A percentile compares a stretch with the other conserved stretches of the same genome.
These are phyloP conservation scores for Diaporthe vexans DNA, from an alignment of 2,329 filamentous ascomycete genomes.

Conservation along the genomic window DNA sequence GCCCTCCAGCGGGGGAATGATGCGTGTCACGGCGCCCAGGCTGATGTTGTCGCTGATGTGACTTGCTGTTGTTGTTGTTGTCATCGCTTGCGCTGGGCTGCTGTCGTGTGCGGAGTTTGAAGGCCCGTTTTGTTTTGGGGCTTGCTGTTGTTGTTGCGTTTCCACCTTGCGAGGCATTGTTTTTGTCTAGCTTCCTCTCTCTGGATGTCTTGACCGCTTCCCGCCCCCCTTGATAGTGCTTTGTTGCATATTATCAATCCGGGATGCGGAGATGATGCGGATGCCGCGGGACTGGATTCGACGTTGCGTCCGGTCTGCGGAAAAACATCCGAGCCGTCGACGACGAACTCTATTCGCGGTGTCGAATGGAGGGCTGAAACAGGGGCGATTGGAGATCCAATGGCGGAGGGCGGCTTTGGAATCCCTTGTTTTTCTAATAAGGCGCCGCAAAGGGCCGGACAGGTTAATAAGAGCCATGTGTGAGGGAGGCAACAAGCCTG, in stretches of 20 bases:
- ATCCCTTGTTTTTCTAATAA: too few species aligned
- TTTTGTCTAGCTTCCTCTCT: not conserved
- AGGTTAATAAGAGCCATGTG: too few species aligned
- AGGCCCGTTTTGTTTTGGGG: not conserved
- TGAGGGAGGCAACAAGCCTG: too few species aligned
- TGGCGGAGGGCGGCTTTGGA: too few species aligned
- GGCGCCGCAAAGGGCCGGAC: too few species aligned
- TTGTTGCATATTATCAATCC: too few species aligned
- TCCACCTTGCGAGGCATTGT: constrained; percentile 19
- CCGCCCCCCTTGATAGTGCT: too few species aligned
- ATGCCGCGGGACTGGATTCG: not conserved
- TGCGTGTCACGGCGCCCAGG: not conserved
- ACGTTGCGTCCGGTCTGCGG: constrained; percentile 18
- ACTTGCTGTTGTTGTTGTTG: not conserved
- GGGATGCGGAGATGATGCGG: constrained; percentile 9
- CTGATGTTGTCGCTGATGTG: constrained; percentile 16
- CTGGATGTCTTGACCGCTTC: not conserved
- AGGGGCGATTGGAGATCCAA: too few species aligned
- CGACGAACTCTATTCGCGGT: not conserved
- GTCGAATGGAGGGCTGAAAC: not conserved
- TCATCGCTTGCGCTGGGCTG: not conserved
- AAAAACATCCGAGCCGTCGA: not conserved
- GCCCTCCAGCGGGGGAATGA: not conserved
- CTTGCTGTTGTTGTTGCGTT: not conserved
- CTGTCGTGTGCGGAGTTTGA: not conserved